Evolutionary conservation across 1,284 basidiomycete genomes (phyloP).

Genomic region (Mycena citricolor): DNA sequence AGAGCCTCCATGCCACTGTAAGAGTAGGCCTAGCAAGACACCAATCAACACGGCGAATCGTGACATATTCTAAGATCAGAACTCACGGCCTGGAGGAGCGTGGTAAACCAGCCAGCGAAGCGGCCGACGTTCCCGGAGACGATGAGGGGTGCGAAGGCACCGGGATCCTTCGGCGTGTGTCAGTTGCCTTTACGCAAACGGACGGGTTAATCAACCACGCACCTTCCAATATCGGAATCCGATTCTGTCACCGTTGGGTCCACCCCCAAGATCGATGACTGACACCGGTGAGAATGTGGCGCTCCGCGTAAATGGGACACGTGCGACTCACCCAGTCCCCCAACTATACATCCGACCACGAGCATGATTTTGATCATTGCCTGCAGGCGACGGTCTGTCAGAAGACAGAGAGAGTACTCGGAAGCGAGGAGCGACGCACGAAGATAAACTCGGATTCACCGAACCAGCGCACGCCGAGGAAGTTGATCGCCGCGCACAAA

Average conservation of each 20-base stretch:
- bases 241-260: conserved; percentile 25
- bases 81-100: conserved; percentile 14
- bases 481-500: conserved; percentile 16
- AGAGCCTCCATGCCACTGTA: conserved; percentile 23
- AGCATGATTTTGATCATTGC: conserved; percentile 22
- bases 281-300: too few species aligned
- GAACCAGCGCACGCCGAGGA: conserved; percentile 19
- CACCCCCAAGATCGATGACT: conserved; percentile 28
- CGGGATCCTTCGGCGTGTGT: conserved; percentile 10
- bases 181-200: neutral
- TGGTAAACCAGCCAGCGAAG: conserved; percentile 19
- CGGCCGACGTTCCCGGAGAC: conserved; percentile 12
- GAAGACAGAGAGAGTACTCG: neutral
- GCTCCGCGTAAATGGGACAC: neutral
- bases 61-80: neutral
- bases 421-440: conserved; percentile 3
- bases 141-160: conserved; percentile 16
- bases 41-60: neutral
- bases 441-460: conserved; percentile 20
- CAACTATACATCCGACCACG: conserved; percentile 16
- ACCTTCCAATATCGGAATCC: conserved; percentile 29
- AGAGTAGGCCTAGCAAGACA: conserved; percentile 15
- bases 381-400: conserved; percentile 1
- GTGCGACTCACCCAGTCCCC: conserved; percentile 5
- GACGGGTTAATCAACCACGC: neutral